Evolutionary conservation across 345 rosid species (phyloP).

Genomic region (Aquilaria malaccensis): DNA sequence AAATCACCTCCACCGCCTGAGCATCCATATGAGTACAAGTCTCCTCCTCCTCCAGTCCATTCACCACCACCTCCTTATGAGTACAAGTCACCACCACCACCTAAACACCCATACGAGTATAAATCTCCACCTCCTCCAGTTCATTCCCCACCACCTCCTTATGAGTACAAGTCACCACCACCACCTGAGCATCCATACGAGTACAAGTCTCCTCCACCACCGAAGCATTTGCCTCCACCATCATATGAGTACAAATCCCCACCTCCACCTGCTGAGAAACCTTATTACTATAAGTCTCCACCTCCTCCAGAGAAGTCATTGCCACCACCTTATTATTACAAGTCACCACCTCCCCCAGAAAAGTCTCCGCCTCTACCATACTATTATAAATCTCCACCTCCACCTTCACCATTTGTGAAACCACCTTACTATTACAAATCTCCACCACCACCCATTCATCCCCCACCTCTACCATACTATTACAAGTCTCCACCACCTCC

Average conservation of each 20-base stretch:
- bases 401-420: slow-evolving; percentile 6
- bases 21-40: slow-evolving; percentile 25
- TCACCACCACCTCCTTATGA: slow-evolving; percentile 36
- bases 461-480: slow-evolving; percentile 12
- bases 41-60: slow-evolving; percentile 25
- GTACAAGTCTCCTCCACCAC: slow-evolving; percentile 55
- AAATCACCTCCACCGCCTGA: slow-evolving; percentile 47
- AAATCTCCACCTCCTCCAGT: slow-evolving; percentile 21
- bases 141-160: slow-evolving; percentile 24
- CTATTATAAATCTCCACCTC: slow-evolving; percentile 30
- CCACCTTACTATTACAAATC: slow-evolving; percentile 1
- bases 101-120: slow-evolving; percentile 23
- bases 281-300: slow-evolving; percentile 13
- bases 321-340: slow-evolving; percentile 20
- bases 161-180: slow-evolving; percentile 31
- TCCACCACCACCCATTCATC: slow-evolving; percentile 7
- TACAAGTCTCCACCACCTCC: slow-evolving; percentile 18
- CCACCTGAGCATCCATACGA: slow-evolving; percentile 21
- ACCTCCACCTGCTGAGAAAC: slow-evolving; percentile 36
- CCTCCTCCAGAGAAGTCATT: slow-evolving; percentile 18
- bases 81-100: slow-evolving; percentile 39
- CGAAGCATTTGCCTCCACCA: slow-evolving; percentile 28
- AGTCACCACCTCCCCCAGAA: slow-evolving; percentile 36
- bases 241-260: slow-evolving; percentile 50
- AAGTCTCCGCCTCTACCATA: slow-evolving; percentile 18